Percentiles rank a stretch among this genome's conserved stretches.
Conservation (phyloP, 2,329 filamentous ascomycete genomes). For the Chaetoscypha palmicola region DNA sequence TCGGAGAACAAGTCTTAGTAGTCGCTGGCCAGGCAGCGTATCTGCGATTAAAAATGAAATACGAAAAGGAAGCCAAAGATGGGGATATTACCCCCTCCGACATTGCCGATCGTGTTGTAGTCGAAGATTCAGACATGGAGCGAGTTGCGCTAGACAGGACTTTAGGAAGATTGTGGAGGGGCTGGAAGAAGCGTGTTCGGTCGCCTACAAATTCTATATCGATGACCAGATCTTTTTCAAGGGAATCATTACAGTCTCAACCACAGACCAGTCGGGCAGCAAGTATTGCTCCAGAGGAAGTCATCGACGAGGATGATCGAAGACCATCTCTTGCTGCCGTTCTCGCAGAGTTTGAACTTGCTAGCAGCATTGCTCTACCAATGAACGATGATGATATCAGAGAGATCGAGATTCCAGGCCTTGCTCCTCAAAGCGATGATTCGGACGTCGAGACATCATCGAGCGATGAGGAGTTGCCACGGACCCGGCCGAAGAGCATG, state of each 20-base stretch:
- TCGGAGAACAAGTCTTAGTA: conserved; percentile 86
- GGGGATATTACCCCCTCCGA: conserved; percentile 39
- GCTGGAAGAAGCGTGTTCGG: conserved; percentile 84
- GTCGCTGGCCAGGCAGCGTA: conserved; percentile 80
- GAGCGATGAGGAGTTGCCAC: conserved; percentile 31
- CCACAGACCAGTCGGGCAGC: conserved; percentile 29
- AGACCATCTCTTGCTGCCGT: conserved; percentile 19
- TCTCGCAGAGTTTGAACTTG: conserved; percentile 28
- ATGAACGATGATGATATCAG: conserved; percentile 60
- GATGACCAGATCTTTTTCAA: conserved; percentile 41
- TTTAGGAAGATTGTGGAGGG: conserved; percentile 83
- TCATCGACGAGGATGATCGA: conserved; percentile 14
- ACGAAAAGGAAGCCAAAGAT: conserved; percentile 52
- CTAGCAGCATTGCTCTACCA: conserved; percentile 62
- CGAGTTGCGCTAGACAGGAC: conserved; percentile 85
- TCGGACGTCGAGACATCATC: conserved; percentile 43
- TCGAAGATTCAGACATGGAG: conserved; percentile 89
- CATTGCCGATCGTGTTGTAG: conserved; percentile 60
- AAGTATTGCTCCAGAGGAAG: conserved; percentile 36
- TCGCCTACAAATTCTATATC: conserved; percentile 44
- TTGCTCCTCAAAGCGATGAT: conserved; percentile 56
- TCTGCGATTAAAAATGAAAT: conserved; percentile 53
- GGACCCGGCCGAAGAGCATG: conserved; percentile 36
- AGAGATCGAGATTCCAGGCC: conserved; percentile 73
- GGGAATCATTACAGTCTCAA: conserved; percentile 36